Conservation (phyloP, 2,329 filamentous ascomycete genomes). For the Fonsecaea monophora region DNA sequence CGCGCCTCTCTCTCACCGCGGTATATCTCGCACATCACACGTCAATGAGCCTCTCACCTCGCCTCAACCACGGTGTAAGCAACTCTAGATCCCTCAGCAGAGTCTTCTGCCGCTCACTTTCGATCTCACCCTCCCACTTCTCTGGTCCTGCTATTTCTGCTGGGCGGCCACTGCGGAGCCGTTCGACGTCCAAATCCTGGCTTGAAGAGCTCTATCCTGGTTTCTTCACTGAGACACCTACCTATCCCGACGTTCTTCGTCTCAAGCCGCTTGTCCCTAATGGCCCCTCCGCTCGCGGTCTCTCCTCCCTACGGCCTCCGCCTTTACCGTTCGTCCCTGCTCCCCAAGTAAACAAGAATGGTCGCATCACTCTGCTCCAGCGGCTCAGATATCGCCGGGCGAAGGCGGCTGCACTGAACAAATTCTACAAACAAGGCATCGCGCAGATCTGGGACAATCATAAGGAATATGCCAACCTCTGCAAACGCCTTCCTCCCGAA, state of each 20-base stretch:
- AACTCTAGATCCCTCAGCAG: not conserved
- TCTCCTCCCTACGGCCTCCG: conserved; percentile 18
- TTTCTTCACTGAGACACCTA: conserved; percentile 6
- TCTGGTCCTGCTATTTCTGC: not conserved
- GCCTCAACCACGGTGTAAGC: not conserved
- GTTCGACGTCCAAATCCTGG: not conserved
- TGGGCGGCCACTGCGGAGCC: not conserved
- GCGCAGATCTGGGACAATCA: conserved; percentile 46
- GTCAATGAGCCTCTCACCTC: not conserved
- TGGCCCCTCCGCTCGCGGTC: not conserved
- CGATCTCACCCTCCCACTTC: not conserved
- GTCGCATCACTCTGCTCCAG: conserved; percentile 17
- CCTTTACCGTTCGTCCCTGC: conserved; percentile 3
- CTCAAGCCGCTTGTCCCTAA: not conserved
- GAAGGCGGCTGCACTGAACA: conserved; percentile 75
- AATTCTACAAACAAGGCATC: conserved; percentile 89
- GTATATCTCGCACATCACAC: not conserved
- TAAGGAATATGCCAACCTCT: not conserved
- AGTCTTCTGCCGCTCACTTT: not conserved
- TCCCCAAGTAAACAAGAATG: conserved; percentile 13
- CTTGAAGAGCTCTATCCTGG: not conserved
- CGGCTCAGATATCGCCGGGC: conserved; percentile 59
- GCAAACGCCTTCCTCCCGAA: not conserved
- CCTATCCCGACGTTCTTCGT: not conserved
- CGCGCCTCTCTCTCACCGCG: not conserved